These are phyloP conservation scores for Cryptococcus sp. DNA, from an alignment of 1,284 basidiomycete species.

Conservation along the genomic window DNA sequence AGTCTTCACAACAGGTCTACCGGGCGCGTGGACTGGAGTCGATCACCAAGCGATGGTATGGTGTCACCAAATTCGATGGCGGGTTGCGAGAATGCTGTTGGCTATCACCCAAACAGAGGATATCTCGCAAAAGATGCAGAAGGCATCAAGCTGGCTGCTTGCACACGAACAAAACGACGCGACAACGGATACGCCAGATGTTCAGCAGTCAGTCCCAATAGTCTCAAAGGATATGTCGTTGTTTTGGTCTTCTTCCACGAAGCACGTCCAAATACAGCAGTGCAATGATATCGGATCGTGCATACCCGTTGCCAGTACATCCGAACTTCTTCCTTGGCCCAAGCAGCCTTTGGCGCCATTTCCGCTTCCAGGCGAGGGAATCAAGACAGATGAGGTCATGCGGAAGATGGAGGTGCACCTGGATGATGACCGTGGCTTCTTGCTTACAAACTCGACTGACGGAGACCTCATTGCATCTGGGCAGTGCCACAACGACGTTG, in stretches of 20 bases:
- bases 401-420: constrained; percentile 20
- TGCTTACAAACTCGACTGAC: not conserved
- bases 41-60: constrained; percentile 97
- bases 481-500: not conserved
- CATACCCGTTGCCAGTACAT: not conserved
- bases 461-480: not conserved
- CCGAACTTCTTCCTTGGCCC: constrained; percentile 19
- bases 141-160: constrained; percentile 16
- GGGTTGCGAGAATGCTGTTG: constrained; percentile 75
- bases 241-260: constrained; percentile 3
- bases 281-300: constrained; percentile 11
- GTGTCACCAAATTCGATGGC: constrained; percentile 96
- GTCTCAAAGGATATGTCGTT: constrained; percentile 26
- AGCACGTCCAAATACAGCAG: constrained; percentile 1
- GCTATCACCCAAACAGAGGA: constrained; percentile 59
- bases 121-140: constrained; percentile 11
- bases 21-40: constrained; percentile 90
- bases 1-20: constrained; percentile 81
- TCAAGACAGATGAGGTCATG: constrained; percentile 27
- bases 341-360: constrained; percentile 26
- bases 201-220: not conserved
- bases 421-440: not conserved
- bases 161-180: not conserved
- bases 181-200: no score
- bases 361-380: constrained; percentile 45